Evolutionary conservation across 2,329 filamentous ascomycete genomes (phyloP).

Genomic region (Celoporthe dispersa): DNA sequence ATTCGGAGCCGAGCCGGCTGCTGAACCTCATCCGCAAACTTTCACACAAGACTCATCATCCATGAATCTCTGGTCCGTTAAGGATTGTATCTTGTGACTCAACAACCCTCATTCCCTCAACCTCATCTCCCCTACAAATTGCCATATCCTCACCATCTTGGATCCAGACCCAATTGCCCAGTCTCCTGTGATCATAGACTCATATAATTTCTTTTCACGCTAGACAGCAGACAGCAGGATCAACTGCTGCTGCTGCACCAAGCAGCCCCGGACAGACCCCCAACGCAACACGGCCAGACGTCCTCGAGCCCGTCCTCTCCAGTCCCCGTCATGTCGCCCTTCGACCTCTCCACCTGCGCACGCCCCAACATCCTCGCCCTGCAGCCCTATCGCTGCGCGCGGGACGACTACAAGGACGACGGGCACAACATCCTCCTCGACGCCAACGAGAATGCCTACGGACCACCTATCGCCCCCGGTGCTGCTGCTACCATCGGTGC

Average conservation of each 20-base stretch:
- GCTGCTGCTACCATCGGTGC: slow-evolving; percentile 44
- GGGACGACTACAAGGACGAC: slow-evolving; percentile 98
- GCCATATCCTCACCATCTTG: not conserved
- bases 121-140: not conserved
- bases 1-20: slow-evolving; percentile 25
- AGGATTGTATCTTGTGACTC: slow-evolving; percentile 17
- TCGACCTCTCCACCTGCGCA: slow-evolving; percentile 75
- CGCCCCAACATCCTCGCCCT: slow-evolving; percentile 77
- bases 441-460: slow-evolving; percentile 97
- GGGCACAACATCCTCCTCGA: slow-evolving; percentile 95
- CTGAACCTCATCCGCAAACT: slow-evolving; percentile 8
- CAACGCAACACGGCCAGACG: no score
- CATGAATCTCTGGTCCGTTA: not conserved
- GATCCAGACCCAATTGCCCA: not conserved
- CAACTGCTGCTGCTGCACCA: not conserved
- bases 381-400: slow-evolving; percentile 78
- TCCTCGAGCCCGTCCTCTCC: no score
- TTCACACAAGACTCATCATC: slow-evolving; percentile 10
- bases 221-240: not conserved
- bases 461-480: slow-evolving; percentile 71
- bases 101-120: slow-evolving; percentile 21
- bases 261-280: not conserved
- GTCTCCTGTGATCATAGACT: not conserved
- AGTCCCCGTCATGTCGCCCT: slow-evolving; percentile 59
- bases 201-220: not conserved